Evolutionary conservation across 1,284 basidiomycete species (phyloP).

Genomic region (Naganishia liquefaciens): DNA sequence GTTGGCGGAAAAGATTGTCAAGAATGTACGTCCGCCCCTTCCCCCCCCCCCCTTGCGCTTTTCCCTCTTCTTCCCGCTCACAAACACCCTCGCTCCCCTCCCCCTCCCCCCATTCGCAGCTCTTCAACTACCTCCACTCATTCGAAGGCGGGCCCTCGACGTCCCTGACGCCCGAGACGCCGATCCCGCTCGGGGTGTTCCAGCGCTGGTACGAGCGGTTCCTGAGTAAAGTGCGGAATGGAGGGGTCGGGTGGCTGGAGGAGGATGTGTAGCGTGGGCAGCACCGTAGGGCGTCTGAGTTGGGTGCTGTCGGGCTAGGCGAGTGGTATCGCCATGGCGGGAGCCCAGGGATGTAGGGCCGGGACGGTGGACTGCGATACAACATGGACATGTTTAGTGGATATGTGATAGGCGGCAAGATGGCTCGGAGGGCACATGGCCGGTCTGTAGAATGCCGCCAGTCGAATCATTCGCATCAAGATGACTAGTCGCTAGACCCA

Average conservation of each 20-base stretch:
- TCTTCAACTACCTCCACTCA: conserved; percentile 80
- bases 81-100: not conserved
- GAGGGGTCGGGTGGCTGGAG: conserved; percentile 68
- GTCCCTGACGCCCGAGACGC: conserved; percentile 60
- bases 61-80: conserved; percentile 55
- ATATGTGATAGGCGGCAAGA: too few relatives aligned
- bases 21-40: conserved; percentile 49
- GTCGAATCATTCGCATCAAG: too few relatives aligned
- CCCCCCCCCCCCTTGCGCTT: conserved; percentile 51
- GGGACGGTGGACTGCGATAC: too few relatives aligned
- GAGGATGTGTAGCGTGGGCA: not conserved
- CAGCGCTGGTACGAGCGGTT: conserved; percentile 81
- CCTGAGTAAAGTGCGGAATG: conserved; percentile 66
- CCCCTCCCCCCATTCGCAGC: conserved; percentile 57
- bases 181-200: conserved; percentile 73
- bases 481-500: too few relatives aligned
- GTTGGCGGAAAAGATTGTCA: conserved; percentile 53
- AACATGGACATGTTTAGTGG: too few relatives aligned
- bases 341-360: too few relatives aligned
- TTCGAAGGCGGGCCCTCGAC: conserved; percentile 61
- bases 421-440: too few relatives aligned
- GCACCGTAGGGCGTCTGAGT: too few relatives aligned
- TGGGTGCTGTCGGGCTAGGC: too few relatives aligned
- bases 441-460: too few relatives aligned
- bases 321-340: too few relatives aligned